These are phyloP conservation scores for Scheffersomyces stambukii DNA, from an alignment of 1,139 yeast species.

Conservation along the genomic window DNA sequence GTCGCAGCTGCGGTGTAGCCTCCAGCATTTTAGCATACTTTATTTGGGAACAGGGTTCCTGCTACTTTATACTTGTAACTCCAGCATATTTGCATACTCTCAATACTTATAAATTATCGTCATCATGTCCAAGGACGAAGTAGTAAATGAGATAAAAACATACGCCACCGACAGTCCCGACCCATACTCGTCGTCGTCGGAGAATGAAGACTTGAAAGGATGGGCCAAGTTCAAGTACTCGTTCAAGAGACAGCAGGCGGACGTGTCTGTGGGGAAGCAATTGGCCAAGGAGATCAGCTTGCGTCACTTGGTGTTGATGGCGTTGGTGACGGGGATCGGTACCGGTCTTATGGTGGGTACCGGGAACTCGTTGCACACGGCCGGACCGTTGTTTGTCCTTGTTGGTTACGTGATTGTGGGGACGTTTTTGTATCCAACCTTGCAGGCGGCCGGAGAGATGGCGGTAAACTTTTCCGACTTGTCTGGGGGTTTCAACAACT, in stretches of 20 bases:
- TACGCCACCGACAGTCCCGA: conserved; percentile 8
- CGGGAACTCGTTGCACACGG: conserved; percentile 26
- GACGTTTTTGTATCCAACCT: conserved; percentile 35
- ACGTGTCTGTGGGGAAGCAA: conserved; percentile 23
- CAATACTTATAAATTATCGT: too few relatives aligned
- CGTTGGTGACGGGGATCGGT: conserved; percentile 39
- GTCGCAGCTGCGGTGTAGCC: too few relatives aligned
- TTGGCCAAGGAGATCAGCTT: conserved; percentile 29
- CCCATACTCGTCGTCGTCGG: conserved; percentile 3
- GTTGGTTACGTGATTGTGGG: conserved; percentile 38
- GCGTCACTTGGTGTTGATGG: conserved; percentile 35
- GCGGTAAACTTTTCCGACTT: conserved; percentile 36
- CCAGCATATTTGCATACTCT: too few relatives aligned
- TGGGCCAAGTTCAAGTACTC: conserved; percentile 28
- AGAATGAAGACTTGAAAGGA: conserved; percentile 9
- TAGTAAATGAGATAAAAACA: too few relatives aligned
- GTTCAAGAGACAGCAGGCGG: conserved; percentile 22
- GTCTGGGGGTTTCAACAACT: conserved; percentile 39
- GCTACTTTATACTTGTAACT: too few relatives aligned
- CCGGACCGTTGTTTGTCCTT: conserved; percentile 34
- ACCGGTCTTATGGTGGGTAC: conserved; percentile 41
- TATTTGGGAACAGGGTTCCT: too few relatives aligned
- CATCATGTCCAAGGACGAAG: too few relatives aligned
- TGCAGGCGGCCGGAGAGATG: conserved; percentile 42
- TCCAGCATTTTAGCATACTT: too few relatives aligned